Evolutionary conservation across 495 filamentous ascomycete genomes (phyloP), one percentile per base, ranked within the genome.

Genomic region (Aspergillus biplanus): DNA sequence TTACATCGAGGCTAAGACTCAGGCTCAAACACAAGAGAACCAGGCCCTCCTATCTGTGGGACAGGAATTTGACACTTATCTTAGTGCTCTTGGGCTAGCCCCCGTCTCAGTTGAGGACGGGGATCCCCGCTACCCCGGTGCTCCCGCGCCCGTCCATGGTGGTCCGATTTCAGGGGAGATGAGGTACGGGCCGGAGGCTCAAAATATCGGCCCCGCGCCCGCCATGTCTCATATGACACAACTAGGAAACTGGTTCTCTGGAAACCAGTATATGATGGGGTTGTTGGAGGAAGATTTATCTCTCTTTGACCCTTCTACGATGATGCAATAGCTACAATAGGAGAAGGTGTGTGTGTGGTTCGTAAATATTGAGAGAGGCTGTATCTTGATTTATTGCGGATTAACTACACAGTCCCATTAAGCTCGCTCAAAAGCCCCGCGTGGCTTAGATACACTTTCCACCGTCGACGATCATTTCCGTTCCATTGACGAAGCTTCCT

Each of bases 401-500:
- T 54, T 54, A 6, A 9, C n/a, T 16, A 49, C 27, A 59, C 27
- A 46, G 8, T 18, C 18, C 33, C 56, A 9, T 8, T 13, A 34
- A 31, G n/a, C 18, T 27, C 39, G 37, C n/a, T 8, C 7, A 13
- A 13, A 16, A 11, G 16, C 11, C 32, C 5, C 3, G 12, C 13
- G 11, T 48, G 32, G 7, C 16, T 52, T 76, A 76, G 63, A 76
- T 71, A 65, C 67, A 75, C 59, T 73, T 76, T 34, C 69, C 77
- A 33, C 75, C 74, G 67, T 77, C 75, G 48, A 77, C 69, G 7
- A 80, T 69, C 71, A 79, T 76, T 59, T 80, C 77, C 9, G 74
- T 82, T 1, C 88, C 89, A n/a, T 89, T 92, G 46, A 92, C 81
- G 67, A 91, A 92, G 16, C 81, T 77, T 0, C 84, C 86, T 64